Evolutionary conservation across 441 rosid genomes (phyloP).

Genomic region (Croton setiger): DNA sequence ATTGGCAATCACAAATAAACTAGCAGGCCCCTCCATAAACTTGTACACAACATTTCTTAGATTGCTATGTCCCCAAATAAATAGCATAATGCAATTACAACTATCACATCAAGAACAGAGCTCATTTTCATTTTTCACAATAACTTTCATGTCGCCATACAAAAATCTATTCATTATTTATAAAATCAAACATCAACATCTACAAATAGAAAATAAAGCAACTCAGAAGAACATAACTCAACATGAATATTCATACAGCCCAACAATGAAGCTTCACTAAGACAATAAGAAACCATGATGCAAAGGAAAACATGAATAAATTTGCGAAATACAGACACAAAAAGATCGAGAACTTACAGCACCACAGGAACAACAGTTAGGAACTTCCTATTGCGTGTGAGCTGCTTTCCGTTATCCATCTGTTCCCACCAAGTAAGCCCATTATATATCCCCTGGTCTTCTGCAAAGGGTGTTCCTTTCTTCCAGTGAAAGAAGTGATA

Average conservation of each 20-base stretch:
- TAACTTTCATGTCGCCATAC: not conserved
- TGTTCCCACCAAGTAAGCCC: slow-evolving; percentile 96
- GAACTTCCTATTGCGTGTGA: slow-evolving; percentile 79
- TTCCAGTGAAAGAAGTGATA: slow-evolving; percentile 94
- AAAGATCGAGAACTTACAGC: slow-evolving; percentile 48
- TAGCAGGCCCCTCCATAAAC: not conserved
- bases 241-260: not conserved
- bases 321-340: not conserved
- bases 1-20: not conserved
- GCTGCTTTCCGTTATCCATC: slow-evolving; percentile 86
- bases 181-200: not conserved
- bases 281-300: not conserved
- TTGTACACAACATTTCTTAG: not conserved
- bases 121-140: not conserved
- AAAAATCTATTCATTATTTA: not conserved
- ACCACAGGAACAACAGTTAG: slow-evolving; percentile 85
- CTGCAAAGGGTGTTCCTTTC: slow-evolving; percentile 93
- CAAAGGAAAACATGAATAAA: not conserved
- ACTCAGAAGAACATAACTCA: not conserved
- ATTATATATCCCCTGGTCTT: slow-evolving; percentile 92
- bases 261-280: not conserved
- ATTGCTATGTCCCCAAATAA: not conserved
- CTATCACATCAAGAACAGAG: not conserved
- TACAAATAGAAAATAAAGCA: not conserved
- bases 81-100: not conserved